These are phyloP conservation scores for Lodderomyces elongisporus DNA, from an alignment of 1,139 yeast genomes.

Conservation along the genomic window DNA sequence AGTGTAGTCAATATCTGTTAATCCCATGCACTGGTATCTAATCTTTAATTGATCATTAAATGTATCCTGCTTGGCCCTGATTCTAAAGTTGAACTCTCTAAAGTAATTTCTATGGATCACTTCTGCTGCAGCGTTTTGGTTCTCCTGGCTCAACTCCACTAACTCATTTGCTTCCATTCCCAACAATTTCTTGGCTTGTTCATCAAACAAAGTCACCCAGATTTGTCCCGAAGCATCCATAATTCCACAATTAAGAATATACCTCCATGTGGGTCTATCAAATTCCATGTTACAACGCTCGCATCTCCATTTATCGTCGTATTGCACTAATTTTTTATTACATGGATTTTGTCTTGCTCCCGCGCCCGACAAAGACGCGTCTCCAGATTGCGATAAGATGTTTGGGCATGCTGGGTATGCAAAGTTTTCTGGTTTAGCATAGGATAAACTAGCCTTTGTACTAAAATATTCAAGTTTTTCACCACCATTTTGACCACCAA, in stretches of 20 bases:
- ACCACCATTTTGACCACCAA: constrained; percentile 49
- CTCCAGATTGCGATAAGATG: constrained; percentile 20
- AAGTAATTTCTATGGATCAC: constrained; percentile 52
- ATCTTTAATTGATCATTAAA: constrained; percentile 77
- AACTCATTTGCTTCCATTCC: constrained; percentile 70
- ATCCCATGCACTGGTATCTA: constrained; percentile 61
- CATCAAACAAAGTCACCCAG: constrained; percentile 87
- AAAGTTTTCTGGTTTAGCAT: constrained; percentile 67
- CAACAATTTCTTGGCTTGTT: constrained; percentile 65
- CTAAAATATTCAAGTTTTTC: constrained; percentile 77
- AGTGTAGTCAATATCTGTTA: constrained; percentile 53
- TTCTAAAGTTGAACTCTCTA: constrained; percentile 66
- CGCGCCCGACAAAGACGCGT: constrained; percentile 17
- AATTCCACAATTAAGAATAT: constrained; percentile 65
- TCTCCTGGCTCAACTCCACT: constrained; percentile 44
- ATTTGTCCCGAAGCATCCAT: constrained; percentile 78
- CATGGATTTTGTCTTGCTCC: constrained; percentile 48
- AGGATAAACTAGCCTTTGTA: constrained; percentile 68
- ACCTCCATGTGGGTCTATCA: constrained; percentile 70
- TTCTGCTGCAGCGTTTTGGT: constrained; percentile 43
- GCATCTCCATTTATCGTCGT: constrained; percentile 82
- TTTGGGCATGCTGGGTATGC: constrained; percentile 88
- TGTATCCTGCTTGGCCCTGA: constrained; percentile 78
- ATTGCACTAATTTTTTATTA: constrained; percentile 74
- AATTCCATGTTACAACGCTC: constrained; percentile 78